These are phyloP conservation scores for Amniculicola lignicola DNA, from an alignment of 495 filamentous ascomycete genomes.

Conservation along the genomic window DNA sequence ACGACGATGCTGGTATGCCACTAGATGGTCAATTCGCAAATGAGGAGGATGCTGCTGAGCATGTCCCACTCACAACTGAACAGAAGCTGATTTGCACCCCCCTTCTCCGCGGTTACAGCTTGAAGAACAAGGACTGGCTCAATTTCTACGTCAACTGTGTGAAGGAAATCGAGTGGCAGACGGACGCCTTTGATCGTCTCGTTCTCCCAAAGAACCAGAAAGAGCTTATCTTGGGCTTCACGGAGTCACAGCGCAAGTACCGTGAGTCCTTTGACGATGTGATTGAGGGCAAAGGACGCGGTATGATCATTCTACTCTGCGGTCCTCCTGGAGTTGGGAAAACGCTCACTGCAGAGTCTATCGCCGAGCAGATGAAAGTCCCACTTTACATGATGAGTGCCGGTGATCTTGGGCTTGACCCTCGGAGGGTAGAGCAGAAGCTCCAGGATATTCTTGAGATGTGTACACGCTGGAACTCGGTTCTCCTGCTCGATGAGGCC, in stretches of 20 bases:
- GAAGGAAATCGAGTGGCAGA: constrained; percentile 44
- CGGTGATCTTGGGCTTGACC: constrained; percentile 42
- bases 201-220: constrained; percentile 48
- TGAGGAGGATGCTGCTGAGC: constrained; percentile 37
- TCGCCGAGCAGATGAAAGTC: constrained; percentile 43
- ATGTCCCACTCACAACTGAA: constrained; percentile 37
- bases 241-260: constrained; percentile 47
- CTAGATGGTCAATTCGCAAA: constrained; percentile 41
- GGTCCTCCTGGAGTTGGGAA: constrained; percentile 45
- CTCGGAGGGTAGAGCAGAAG: constrained; percentile 38
- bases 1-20: constrained; percentile 41
- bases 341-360: constrained; percentile 43
- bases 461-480: constrained; percentile 45
- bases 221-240: constrained; percentile 53
- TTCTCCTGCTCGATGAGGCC: constrained; percentile 62
- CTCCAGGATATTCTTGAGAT: constrained; percentile 44
- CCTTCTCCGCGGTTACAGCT: constrained; percentile 45
- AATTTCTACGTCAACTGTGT: constrained; percentile 45
- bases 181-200: constrained; percentile 47
- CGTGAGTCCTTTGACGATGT: constrained; percentile 51
- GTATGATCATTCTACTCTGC: constrained; percentile 43
- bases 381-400: constrained; percentile 45
- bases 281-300: constrained; percentile 51
- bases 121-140: constrained; percentile 50
- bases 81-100: constrained; percentile 42